Conservation (phyloP, 140 eudicot species). For the Ambrosia hybrid region DNA sequence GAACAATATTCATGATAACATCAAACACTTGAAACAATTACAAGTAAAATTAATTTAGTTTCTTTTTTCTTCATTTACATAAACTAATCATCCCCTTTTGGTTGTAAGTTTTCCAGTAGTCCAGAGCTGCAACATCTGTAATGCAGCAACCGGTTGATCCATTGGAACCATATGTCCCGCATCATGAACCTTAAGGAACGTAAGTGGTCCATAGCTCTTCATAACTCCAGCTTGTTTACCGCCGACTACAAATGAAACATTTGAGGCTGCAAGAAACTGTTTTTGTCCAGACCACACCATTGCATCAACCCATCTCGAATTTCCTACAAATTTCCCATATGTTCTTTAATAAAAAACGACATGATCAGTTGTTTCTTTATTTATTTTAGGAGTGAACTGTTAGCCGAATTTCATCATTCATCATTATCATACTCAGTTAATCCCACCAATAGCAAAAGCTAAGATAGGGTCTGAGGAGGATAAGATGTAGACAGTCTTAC, state of each 20-base stretch:
- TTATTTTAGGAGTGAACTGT: not conserved
- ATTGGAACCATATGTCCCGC: slow-evolving; percentile 89
- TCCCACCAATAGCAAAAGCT: too few relatives aligned
- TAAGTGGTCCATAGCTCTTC: slow-evolving; percentile 64
- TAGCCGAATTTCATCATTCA: too few relatives aligned
- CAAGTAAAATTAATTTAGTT: slow-evolving; percentile 25
- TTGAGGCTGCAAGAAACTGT: slow-evolving; percentile 44
- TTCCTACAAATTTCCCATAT: slow-evolving; percentile 40
- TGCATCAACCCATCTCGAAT: slow-evolving; percentile 72
- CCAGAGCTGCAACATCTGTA: slow-evolving; percentile 75
- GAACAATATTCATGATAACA: slow-evolving; percentile 21
- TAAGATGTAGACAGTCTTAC: too few relatives aligned
- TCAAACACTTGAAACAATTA: slow-evolving; percentile 35
- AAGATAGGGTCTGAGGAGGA: too few relatives aligned
- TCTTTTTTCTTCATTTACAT: not conserved
- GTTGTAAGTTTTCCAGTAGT: slow-evolving; percentile 51
- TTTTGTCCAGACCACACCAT: slow-evolving; percentile 82
- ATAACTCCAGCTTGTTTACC: slow-evolving; percentile 56
- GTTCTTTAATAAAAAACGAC: not conserved
- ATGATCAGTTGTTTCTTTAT: not conserved
- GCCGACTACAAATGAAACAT: slow-evolving; percentile 49
- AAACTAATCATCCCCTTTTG: slow-evolving; percentile 2
- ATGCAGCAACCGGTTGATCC: slow-evolving; percentile 69
- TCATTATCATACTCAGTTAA: too few relatives aligned
- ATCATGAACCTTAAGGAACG: slow-evolving; percentile 64